A percentile compares a stretch with the other conserved stretches of the same genome.
phyloP scores from a whole-genome alignment of 257 asterid genomes.

The Striga asiatica region DNA sequence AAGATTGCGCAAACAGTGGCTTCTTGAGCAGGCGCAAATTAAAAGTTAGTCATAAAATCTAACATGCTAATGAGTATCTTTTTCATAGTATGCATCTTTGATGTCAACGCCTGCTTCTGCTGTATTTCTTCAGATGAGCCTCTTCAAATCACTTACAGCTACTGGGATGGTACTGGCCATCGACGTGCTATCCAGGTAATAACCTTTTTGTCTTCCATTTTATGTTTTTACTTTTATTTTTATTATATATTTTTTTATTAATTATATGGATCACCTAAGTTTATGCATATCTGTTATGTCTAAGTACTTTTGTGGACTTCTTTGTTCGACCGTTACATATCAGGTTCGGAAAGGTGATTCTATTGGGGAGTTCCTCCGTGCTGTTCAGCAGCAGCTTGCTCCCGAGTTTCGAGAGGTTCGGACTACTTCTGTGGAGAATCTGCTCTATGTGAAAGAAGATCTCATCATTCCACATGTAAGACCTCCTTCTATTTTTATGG shows the following conservation, averaged over 20 bases:
- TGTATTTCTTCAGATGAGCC: conserved; percentile 57
- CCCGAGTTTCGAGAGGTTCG: conserved; percentile 97
- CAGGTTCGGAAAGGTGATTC: conserved; percentile 92
- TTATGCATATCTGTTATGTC: neutral
- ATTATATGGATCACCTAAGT: neutral
- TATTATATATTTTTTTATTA: neutral
- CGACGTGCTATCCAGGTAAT: conserved; percentile 69
- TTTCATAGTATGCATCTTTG: conserved; percentile 8
- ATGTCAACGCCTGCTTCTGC: conserved; percentile 13
- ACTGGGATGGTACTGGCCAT: conserved; percentile 99
- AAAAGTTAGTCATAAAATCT: conserved; percentile 41
- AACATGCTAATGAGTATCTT: conserved; percentile 3
- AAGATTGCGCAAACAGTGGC: conserved; percentile 87
- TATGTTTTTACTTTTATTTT: no score
- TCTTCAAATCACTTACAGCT: conserved; percentile 91
- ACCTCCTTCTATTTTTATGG: neutral
- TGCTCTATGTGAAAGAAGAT: conserved; percentile 98
- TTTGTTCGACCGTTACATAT: neutral
- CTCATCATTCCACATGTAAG: conserved; percentile 96
- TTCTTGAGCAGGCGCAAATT: conserved; percentile 78
- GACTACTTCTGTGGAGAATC: conserved; percentile 88
- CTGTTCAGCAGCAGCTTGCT: conserved; percentile 97
- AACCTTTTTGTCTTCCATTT: no score
- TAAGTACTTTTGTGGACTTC: neutral
- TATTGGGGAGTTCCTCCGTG: conserved; percentile 91